Evolutionary conservation across 805 yeast genomes (phyloP), one percentile per base, ranked within the genome.

Genomic region (Clavispora carvajalis): DNA sequence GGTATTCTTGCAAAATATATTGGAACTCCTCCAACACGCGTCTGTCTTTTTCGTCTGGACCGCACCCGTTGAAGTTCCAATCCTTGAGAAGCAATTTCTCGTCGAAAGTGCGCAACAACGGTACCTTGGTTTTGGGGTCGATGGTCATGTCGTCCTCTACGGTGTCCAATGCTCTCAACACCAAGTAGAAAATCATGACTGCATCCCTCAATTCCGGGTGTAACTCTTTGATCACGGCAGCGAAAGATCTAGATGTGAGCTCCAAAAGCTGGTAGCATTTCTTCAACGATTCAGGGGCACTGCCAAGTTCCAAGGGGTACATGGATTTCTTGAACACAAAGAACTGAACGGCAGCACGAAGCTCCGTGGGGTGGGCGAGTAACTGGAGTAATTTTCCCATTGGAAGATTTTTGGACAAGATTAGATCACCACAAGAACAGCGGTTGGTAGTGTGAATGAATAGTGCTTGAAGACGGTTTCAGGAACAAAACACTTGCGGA

Each of bases 81-180:
- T 81, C 87, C 30, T 73, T 68, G 3, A 76, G 59, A 34, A 69
- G 65, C 49, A 93, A 71, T 45, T 84, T 81, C 22, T 74, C 63
- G 58, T 80, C 71, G 62, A 93, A 93, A 3, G 59, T 49, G 44
- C 91, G 73, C 50, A 93, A 72, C 37, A 89, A 59, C 2, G 93
- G 89, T 19, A 89, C 66, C 65, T 93, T 93, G 44, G 79, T 52
- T 16, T 72, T 69, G 5, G 85, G 80, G 46, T 78, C 82, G 43
- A 93, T 67, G 7, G 93, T 76, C 95, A 89, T 89, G 61, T 93
- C 98, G 62, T 93, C 99, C 62, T 93, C 99, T 41, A 93, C 75
- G 1, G 99, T 93, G 58, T 93, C 99, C 53, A 93, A 75, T 2
- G 95, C 99, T 45, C 99, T 76, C 48, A 93, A 67, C 17, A 89